A percentile compares a stretch with the other conserved stretches of the same genome.
phyloP scores from a whole-genome alignment of 2,329 filamentous ascomycete genomes.

The Diaporthe helianthi region DNA sequence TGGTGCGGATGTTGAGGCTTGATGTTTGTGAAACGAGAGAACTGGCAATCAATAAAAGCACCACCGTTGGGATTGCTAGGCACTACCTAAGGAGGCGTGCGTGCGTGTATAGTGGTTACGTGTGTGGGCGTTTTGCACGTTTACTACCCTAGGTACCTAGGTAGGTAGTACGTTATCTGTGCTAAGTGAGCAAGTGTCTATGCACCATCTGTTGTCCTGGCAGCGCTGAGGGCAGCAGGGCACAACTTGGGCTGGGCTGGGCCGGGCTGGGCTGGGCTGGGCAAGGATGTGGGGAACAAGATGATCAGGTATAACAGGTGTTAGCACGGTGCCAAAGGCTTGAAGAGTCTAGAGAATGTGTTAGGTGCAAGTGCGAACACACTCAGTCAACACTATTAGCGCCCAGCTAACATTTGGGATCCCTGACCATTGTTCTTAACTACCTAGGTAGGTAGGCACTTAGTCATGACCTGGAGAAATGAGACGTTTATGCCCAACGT shows the following conservation, averaged over 20 bases:
- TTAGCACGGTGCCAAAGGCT: too few species aligned
- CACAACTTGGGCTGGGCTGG: not conserved
- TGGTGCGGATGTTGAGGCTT: not conserved
- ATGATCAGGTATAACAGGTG: too few species aligned
- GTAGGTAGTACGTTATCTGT: not conserved
- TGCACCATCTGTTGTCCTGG: too few species aligned
- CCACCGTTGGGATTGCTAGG: not conserved
- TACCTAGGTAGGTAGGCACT: too few species aligned
- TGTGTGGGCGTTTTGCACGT: not conserved
- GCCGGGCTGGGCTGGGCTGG: not conserved
- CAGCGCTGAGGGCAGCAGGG: not conserved
- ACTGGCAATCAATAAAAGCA: not conserved
- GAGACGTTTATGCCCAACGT: slow-evolving; percentile 6
- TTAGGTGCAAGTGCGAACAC: too few species aligned
- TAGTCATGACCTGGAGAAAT: slow-evolving; percentile 8
- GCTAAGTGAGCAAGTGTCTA: not conserved
- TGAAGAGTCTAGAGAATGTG: too few species aligned
- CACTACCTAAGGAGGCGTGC: not conserved
- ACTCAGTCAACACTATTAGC: too few species aligned
- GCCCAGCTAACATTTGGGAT: too few species aligned
- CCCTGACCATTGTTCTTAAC: too few species aligned
- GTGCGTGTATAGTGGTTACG: not conserved
- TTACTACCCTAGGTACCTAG: too few species aligned
- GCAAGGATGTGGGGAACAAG: not conserved
- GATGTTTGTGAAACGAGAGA: slow-evolving; percentile 7